phyloP scores from a whole-genome alignment of 768 basidiomycete species.

The Mycena alexandri region DNA sequence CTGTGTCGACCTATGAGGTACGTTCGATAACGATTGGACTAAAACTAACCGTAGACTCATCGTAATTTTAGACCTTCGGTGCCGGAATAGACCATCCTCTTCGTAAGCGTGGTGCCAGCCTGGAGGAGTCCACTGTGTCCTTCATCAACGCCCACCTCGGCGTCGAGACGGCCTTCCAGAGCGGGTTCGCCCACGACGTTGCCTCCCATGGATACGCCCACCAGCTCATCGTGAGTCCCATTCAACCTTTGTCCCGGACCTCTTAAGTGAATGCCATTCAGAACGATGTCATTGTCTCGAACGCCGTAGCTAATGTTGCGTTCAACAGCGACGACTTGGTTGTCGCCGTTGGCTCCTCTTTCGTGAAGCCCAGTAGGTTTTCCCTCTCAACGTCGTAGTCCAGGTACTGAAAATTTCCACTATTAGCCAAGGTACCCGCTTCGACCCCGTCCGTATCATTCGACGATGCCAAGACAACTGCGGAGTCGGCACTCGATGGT shows the following conservation, averaged over 20 bases:
- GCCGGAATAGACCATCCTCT: slow-evolving; percentile 43
- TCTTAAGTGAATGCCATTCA: slow-evolving; percentile 1
- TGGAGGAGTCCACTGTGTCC: slow-evolving; percentile 47
- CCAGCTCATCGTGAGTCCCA: slow-evolving; percentile 46
- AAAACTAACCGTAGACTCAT: background rate
- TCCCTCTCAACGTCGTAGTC: background rate
- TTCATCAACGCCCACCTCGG: slow-evolving; percentile 46
- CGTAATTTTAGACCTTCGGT: slow-evolving; percentile 43
- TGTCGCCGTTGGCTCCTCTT: slow-evolving; percentile 38
- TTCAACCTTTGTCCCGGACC: background rate
- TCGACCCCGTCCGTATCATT: slow-evolving; percentile 46
- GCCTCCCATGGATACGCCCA: slow-evolving; percentile 47
- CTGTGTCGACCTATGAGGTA: slow-evolving; percentile 52
- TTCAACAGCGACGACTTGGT: slow-evolving; percentile 39
- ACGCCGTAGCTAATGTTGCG: slow-evolving; percentile 45
- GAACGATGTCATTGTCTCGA: slow-evolving; percentile 48
- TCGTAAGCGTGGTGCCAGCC: slow-evolving; percentile 37
- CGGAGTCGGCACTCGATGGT: slow-evolving; percentile 46
- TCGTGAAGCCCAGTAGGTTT: slow-evolving; percentile 42
- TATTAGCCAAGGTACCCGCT: slow-evolving; percentile 33
- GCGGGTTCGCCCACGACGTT: slow-evolving; percentile 38
- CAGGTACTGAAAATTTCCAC: background rate
- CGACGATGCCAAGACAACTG: slow-evolving; percentile 47
- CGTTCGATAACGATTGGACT: background rate
- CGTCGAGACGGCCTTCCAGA: slow-evolving; percentile 42